phyloP scores from a whole-genome alignment of 129 eudicot genomes.

The Gnaphalium uliginosum region DNA sequence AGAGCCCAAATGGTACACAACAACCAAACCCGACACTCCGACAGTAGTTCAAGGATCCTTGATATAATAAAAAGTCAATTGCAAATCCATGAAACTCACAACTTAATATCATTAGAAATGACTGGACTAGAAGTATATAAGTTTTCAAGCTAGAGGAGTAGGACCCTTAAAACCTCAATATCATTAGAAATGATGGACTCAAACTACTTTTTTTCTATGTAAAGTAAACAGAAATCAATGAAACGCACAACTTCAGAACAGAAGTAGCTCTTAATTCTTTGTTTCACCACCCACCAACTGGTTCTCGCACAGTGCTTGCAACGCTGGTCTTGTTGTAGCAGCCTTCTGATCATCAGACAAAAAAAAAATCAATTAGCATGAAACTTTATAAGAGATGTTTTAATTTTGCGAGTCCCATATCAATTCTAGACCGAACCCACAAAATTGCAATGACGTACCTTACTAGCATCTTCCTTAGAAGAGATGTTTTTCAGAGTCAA shows the following conservation, averaged over 20 bases:
- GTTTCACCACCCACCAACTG: conserved; percentile 28
- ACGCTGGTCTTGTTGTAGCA: conserved; percentile 37
- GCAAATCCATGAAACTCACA: background rate
- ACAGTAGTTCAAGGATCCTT: background rate
- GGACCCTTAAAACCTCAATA: conserved; percentile 4
- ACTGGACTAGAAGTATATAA: background rate
- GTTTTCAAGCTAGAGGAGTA: background rate
- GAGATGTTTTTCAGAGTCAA: conserved; percentile 29
- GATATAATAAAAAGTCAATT: background rate
- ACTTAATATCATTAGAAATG: background rate
- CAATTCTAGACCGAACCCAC: background rate
- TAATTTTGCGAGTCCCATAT: background rate
- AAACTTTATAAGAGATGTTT: background rate
- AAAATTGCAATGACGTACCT: background rate
- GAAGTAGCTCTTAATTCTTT: conserved; percentile 10
- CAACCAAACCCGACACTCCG: background rate
- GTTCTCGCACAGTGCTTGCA: conserved; percentile 47
- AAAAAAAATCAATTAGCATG: background rate
- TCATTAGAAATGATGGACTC: conserved; percentile 5
- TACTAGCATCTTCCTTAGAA: background rate
- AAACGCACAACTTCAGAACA: background rate
- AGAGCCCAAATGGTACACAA: background rate
- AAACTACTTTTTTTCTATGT: background rate
- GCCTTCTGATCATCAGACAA: background rate
- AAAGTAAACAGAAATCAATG: background rate